Evolutionary conservation across 257 asterid genomes (phyloP).

Genomic region (Solanum pennellii): DNA sequence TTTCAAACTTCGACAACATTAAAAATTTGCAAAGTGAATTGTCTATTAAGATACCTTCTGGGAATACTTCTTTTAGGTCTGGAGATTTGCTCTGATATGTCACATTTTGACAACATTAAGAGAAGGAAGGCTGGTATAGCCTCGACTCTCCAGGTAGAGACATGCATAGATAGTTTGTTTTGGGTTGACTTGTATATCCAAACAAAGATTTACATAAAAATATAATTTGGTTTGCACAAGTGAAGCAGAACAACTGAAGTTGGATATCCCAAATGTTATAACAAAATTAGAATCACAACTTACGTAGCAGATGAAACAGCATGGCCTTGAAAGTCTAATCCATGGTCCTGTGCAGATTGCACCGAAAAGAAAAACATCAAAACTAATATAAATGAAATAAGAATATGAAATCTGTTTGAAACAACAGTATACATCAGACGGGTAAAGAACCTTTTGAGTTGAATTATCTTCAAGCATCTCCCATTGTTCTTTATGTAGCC

Average conservation of each 20-base stretch:
- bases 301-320: constrained; percentile 16
- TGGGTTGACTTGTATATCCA: not conserved
- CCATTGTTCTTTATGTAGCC: constrained; percentile 38
- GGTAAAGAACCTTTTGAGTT: constrained; percentile 9
- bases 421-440: not conserved
- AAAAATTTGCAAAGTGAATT: not conserved
- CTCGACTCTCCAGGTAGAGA: not conserved
- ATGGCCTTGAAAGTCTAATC: not conserved
- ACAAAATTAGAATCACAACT: constrained; percentile 8
- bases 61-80: not conserved
- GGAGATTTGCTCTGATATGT: not conserved
- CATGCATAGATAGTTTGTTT: not conserved
- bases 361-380: not conserved
- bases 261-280: not conserved
- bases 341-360: constrained; percentile 17
- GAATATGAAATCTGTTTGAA: not conserved
- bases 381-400: not conserved
- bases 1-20: not conserved
- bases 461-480: constrained; percentile 1
- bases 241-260: not conserved
- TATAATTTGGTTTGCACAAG: not conserved
- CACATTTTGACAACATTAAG: not conserved
- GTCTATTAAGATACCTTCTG: not conserved
- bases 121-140: not conserved
- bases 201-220: not conserved